A percentile compares a stretch with the other conserved stretches of the same genome.
These are phyloP conservation scores for Phycomyces blakesleeanus DNA, from an alignment of 192 early-diverging fungal genomes.

Conservation along the genomic window DNA sequence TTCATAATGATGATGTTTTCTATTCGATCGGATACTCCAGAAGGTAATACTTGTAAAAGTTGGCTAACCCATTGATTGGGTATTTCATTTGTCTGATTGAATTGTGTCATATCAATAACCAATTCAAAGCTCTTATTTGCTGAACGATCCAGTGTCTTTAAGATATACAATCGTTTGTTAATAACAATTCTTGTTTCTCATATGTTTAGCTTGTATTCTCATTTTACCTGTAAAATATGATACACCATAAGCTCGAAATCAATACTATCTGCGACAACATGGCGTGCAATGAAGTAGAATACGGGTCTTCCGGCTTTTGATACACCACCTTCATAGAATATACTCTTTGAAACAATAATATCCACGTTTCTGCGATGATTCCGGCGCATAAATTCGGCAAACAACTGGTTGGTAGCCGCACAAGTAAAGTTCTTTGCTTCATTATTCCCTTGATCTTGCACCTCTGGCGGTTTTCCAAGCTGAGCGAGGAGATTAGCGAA, in stretches of 20 bases:
- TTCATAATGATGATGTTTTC: slow-evolving; percentile 62
- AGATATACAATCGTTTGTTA: slow-evolving; percentile 1
- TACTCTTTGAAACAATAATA: slow-evolving; percentile 48
- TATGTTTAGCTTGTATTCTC: too few relatives aligned
- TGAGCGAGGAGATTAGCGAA: slow-evolving; percentile 65
- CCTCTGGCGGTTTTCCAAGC: slow-evolving; percentile 64
- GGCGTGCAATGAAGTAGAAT: slow-evolving; percentile 63
- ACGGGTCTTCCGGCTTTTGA: slow-evolving; percentile 67
- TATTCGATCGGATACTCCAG: slow-evolving; percentile 45
- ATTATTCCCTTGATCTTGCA: not conserved
- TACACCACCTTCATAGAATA: slow-evolving; percentile 62
- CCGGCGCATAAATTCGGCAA: slow-evolving; percentile 50
- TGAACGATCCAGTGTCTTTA: slow-evolving; percentile 47
- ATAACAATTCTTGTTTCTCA: not conserved
- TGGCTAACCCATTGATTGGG: slow-evolving; percentile 56
- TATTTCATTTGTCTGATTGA: slow-evolving; percentile 62
- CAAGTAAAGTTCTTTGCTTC: slow-evolving; percentile 2
- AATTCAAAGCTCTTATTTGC: slow-evolving; percentile 57
- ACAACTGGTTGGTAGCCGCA: slow-evolving; percentile 20
- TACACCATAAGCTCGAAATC: slow-evolving; percentile 69
- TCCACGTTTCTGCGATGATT: slow-evolving; percentile 47
- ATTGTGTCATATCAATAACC: slow-evolving; percentile 66
- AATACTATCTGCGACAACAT: slow-evolving; percentile 54
- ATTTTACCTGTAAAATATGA: slow-evolving; percentile 43
- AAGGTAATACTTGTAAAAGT: slow-evolving; percentile 55